These are phyloP conservation scores for Xylariaceae sp. DNA, from an alignment of 2,329 filamentous ascomycete species.

Conservation along the genomic window DNA sequence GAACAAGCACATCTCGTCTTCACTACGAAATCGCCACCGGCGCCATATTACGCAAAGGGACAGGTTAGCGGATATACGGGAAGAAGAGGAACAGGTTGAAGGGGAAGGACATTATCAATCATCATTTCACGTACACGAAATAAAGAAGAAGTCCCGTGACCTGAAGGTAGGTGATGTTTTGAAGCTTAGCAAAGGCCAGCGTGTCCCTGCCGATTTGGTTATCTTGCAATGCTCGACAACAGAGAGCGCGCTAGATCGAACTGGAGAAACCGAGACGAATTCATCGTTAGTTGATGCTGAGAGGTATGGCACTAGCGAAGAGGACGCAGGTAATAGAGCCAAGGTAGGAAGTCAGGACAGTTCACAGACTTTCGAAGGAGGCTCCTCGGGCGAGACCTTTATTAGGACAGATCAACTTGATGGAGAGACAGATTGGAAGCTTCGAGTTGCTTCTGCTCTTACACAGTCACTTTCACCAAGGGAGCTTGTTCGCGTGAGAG, in stretches of 20 bases:
- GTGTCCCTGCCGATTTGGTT: slow-evolving; percentile 92
- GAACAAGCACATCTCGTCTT: slow-evolving; percentile 55
- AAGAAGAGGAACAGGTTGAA: slow-evolving; percentile 67
- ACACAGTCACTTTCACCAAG: slow-evolving; percentile 78
- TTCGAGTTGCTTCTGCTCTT: slow-evolving; percentile 83
- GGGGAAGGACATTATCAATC: slow-evolving; percentile 47
- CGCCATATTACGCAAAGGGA: slow-evolving; percentile 45
- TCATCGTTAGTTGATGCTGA: slow-evolving; percentile 50
- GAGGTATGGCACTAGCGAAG: slow-evolving; percentile 28
- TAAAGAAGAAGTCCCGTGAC: slow-evolving; percentile 82
- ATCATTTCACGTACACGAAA: slow-evolving; percentile 65
- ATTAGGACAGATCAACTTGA: slow-evolving; percentile 97
- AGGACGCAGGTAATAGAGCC: slow-evolving; percentile 44
- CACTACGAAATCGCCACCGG: slow-evolving; percentile 47
- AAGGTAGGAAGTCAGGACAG: slow-evolving; percentile 38
- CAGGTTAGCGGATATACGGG: slow-evolving; percentile 68
- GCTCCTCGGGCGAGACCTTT: slow-evolving; percentile 83
- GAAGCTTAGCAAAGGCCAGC: slow-evolving; percentile 88
- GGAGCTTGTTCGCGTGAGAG: slow-evolving; percentile 71
- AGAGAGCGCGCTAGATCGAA: slow-evolving; percentile 50
- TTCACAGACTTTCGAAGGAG: slow-evolving; percentile 43
- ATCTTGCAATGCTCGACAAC: slow-evolving; percentile 81
- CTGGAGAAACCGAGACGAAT: slow-evolving; percentile 45
- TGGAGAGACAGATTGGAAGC: slow-evolving; percentile 98
- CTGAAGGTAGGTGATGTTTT: slow-evolving; percentile 95